These are phyloP conservation scores for Pestalotiopsis sp. DNA, from an alignment of 2,329 filamentous ascomycete genomes.

Conservation along the genomic window DNA sequence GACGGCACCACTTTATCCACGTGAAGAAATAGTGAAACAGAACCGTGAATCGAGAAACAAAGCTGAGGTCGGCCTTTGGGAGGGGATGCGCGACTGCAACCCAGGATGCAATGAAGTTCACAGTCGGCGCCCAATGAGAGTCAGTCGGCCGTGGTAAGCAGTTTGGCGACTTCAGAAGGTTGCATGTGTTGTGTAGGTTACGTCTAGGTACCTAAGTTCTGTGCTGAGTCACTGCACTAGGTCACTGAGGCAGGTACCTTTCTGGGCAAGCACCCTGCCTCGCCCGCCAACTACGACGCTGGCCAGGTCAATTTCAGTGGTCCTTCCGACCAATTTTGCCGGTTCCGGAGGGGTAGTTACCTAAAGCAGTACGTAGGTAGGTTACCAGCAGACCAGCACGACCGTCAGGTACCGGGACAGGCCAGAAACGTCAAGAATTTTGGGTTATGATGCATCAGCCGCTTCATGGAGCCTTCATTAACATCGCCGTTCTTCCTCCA, in stretches of 20 bases:
- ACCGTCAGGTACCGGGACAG: no score
- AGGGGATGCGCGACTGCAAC: not conserved
- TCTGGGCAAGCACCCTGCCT: not conserved
- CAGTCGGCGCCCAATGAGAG: conserved; percentile 4
- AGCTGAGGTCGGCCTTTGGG: not conserved
- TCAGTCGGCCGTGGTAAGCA: not conserved
- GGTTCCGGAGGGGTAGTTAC: conserved; percentile 12
- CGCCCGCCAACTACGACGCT: no score
- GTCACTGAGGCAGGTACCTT: not conserved
- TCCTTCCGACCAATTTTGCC: conserved; percentile 9
- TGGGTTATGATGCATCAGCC: no score
- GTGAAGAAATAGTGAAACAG: not conserved
- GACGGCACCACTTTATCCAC: not conserved
- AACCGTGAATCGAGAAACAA: not conserved
- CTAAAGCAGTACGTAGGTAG: not conserved
- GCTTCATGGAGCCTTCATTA: no score
- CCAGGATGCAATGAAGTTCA: conserved; percentile 5
- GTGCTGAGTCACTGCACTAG: not conserved
- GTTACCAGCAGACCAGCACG: not conserved
- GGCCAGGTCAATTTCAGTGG: not conserved
- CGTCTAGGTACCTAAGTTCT: no score
- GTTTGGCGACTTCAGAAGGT: not conserved
- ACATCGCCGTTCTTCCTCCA: no score
- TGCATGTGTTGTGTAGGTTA: not conserved
- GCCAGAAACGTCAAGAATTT: no score